These are phyloP conservation scores for Linum trigynum DNA, from an alignment of 345 rosid genomes.

Conservation along the genomic window DNA sequence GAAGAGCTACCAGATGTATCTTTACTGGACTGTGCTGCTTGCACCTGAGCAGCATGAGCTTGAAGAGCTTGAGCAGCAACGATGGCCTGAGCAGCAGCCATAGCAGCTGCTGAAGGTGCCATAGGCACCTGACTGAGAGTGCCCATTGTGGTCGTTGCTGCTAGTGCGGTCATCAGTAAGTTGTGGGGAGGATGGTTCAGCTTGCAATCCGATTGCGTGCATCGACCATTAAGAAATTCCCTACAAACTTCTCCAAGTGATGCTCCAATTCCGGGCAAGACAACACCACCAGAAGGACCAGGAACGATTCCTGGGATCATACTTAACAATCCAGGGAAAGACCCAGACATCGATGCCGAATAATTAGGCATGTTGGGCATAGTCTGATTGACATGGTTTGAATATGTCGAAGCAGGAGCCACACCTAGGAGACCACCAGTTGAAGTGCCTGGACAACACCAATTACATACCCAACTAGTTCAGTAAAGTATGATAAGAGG, in stretches of 20 bases:
- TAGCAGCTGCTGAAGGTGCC: slow-evolving; percentile 99
- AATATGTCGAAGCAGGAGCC: slow-evolving; percentile 62
- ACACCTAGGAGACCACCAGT: slow-evolving; percentile 64
- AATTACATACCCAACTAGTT: slow-evolving; percentile 1
- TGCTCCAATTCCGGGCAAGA: slow-evolving; percentile 93
- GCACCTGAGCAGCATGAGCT: slow-evolving; percentile 94
- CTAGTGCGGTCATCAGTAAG: slow-evolving; percentile 86
- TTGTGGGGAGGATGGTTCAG: slow-evolving; percentile 87
- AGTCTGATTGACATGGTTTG: slow-evolving; percentile 76
- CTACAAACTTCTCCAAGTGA: slow-evolving; percentile 93
- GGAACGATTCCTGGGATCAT: slow-evolving; percentile 88
- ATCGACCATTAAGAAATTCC: slow-evolving; percentile 82
- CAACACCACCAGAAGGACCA: slow-evolving; percentile 92
- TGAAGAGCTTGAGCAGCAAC: slow-evolving; percentile 99
- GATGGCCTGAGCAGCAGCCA: slow-evolving; percentile 99
- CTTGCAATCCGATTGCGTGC: slow-evolving; percentile 74
- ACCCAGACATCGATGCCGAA: slow-evolving; percentile 88
- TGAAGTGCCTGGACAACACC: slow-evolving; percentile 46
- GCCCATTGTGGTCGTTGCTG: slow-evolving; percentile 89
- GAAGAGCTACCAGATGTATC: slow-evolving; percentile 50
- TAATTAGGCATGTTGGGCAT: slow-evolving; percentile 99
- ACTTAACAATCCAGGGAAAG: slow-evolving; percentile 84
- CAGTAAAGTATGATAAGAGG: not conserved
- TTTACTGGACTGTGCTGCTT: slow-evolving; percentile 64
- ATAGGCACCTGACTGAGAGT: slow-evolving; percentile 86